Base-by-base conservation (phyloP, 139 green algal genomes). In the Chlorella sp. region DNA sequence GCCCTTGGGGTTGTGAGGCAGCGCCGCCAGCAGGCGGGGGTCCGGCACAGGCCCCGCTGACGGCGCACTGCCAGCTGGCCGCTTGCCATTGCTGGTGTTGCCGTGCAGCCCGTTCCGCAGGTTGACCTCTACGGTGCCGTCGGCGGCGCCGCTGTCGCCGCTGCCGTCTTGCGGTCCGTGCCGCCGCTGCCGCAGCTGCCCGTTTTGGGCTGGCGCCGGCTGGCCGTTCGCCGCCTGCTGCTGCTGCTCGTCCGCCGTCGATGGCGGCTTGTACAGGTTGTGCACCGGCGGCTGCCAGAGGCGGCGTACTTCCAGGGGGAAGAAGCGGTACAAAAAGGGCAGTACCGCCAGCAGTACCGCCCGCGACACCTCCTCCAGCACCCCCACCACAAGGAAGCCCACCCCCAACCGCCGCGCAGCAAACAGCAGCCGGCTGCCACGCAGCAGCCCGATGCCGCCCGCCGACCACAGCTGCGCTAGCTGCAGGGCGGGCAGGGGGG, bases 251-350 rank as follows among this genome's bases (percentile, higher is more conserved):
- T 37, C 64, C 64, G 34, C 12, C 64, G 57, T 26, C 34, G 83
- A 14, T 79, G n/a, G 15, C 14, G 2, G 22, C 3, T n/a, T 78
- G 22, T 64, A 60, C 18, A 90, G 64, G 28, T 89, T 83, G 71
- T 93, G 90, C 32, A 95, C 40, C 30, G 93, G 93, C 1, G 93
- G 93, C 84, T 95, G 93, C 93, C 92, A 95, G 34, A 93, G 73
- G 24, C 48, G 75, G 64, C 93, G 92, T 34, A 94, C n/a, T 36
- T 39, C 7, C 26, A 92, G 28, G 18, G 93, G 93, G 14, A 95
- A 89, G 37, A 89, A 64, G 30, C 64, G 30, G 68, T 95, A 95
- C 36, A 92, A 32, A 4, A 86, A 39, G 34, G 92, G 93, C 69
- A 95, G 80, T 5, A 89, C 19, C 9, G 19, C 40, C 22, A 87